phyloP scores from a whole-genome alignment of 2,329 filamentous ascomycete species.

The Sporothrix sp. region DNA sequence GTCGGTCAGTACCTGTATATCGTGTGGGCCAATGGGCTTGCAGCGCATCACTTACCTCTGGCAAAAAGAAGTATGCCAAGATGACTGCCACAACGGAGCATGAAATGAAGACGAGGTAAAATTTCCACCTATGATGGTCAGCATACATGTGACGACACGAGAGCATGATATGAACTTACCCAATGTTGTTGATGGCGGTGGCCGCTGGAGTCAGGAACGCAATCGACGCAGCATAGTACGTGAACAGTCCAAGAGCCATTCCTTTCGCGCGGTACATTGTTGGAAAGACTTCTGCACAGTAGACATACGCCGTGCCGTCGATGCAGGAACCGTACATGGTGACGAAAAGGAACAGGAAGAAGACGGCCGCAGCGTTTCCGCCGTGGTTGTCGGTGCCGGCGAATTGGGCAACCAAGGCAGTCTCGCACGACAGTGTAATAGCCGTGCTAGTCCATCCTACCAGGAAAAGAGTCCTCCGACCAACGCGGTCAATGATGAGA shows the following conservation, averaged over 20 bases:
- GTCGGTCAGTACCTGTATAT: not conserved
- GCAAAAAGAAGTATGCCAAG: constrained; percentile 33
- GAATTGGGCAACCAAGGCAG: constrained; percentile 7
- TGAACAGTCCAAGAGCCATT: constrained; percentile 8
- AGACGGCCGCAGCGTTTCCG: constrained; percentile 11
- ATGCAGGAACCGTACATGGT: constrained; percentile 6
- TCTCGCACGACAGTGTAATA: constrained; percentile 11
- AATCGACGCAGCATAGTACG: constrained; percentile 15
- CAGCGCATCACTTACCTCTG: not conserved
- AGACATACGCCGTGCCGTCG: constrained; percentile 11
- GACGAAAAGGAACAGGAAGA: constrained; percentile 11
- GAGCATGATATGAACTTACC: not conserved
- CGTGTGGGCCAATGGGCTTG: no score
- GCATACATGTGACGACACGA: not conserved
- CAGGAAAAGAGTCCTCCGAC: constrained; percentile 8
- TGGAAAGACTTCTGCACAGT: constrained; percentile 11
- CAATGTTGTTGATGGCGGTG: constrained; percentile 9
- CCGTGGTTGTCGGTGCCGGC: constrained; percentile 6
- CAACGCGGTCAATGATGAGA: constrained; percentile 11
- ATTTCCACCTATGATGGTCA: constrained; percentile 38
- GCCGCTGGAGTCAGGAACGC: constrained; percentile 16
- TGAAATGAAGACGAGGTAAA: constrained; percentile 44
- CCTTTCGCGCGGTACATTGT: constrained; percentile 12
- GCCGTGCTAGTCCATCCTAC: constrained; percentile 9
- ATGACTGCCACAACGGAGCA: constrained; percentile 31